phyloP scores from a whole-genome alignment of 768 basidiomycete species.

The Tephrocybe sp. region DNA sequence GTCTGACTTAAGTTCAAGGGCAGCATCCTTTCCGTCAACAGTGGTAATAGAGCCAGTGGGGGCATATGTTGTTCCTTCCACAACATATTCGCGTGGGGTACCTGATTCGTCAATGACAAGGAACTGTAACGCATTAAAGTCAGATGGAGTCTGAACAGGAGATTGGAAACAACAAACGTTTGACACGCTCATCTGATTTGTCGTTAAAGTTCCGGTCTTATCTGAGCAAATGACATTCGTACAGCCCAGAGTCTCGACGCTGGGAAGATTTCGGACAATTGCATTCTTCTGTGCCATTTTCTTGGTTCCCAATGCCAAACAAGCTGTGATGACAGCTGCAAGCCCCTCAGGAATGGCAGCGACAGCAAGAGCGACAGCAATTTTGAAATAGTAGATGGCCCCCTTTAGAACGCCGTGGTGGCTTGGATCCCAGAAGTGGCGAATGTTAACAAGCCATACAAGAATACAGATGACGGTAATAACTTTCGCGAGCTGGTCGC shows the following conservation, averaged over 20 bases:
- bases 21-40: slow-evolving; percentile 58
- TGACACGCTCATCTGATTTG: slow-evolving; percentile 96
- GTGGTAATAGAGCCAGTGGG: slow-evolving; percentile 74
- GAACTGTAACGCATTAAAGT: slow-evolving; percentile 50
- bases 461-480: slow-evolving; percentile 96
- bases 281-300: slow-evolving; percentile 99
- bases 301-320: slow-evolving; percentile 93
- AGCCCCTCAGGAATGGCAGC: slow-evolving; percentile 98
- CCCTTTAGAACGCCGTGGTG: slow-evolving; percentile 91
- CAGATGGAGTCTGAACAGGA: slow-evolving; percentile 2
- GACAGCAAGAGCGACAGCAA: slow-evolving; percentile 97
- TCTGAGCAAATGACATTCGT: slow-evolving; percentile 99
- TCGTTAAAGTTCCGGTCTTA: slow-evolving; percentile 96
- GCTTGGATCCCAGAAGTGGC: slow-evolving; percentile 93
- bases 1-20: slow-evolving; percentile 58
- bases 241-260: slow-evolving; percentile 96
- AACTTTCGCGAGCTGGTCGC: slow-evolving; percentile 96
- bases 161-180: slow-evolving; percentile 40
- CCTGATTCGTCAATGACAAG: slow-evolving; percentile 59
- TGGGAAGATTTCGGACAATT: slow-evolving; percentile 93
- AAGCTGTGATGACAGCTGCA: slow-evolving; percentile 98
- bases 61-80: slow-evolving; percentile 92
- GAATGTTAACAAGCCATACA: slow-evolving; percentile 96
- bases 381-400: slow-evolving; percentile 98
- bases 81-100: slow-evolving; percentile 62